These are phyloP conservation scores for Pluteus cervinus DNA, from an alignment of 768 basidiomycete species.

Conservation along the genomic window DNA sequence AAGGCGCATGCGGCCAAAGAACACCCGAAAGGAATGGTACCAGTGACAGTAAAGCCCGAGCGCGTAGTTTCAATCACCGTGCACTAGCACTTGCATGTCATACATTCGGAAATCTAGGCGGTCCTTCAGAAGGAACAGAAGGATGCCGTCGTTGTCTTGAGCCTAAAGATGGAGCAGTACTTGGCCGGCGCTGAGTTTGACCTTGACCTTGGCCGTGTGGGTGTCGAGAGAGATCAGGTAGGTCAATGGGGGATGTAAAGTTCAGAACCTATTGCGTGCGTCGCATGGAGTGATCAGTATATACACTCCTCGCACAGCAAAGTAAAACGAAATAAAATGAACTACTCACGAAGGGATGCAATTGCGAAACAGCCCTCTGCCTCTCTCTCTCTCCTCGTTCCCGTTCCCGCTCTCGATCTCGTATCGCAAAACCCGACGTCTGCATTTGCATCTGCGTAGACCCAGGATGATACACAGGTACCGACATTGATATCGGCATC, in stretches of 20 bases:
- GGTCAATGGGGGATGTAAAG: constrained; percentile 40
- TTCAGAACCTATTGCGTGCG: constrained; percentile 28
- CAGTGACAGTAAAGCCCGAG: too few species aligned
- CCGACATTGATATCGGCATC: constrained; percentile 24
- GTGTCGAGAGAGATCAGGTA: constrained; percentile 52
- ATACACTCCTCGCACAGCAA: constrained; percentile 4
- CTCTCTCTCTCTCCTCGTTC: constrained; percentile 13
- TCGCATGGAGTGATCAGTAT: too few species aligned
- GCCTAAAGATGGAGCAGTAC: too few species aligned
- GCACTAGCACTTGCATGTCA: too few species aligned
- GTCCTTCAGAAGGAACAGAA: too few species aligned
- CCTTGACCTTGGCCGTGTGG: constrained; percentile 61
- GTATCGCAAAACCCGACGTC: constrained; percentile 2
- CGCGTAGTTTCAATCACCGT: too few species aligned
- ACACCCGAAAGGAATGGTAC: too few species aligned
- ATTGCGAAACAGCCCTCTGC: constrained; percentile 15
- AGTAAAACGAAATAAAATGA: background rate
- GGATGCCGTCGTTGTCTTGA: too few species aligned
- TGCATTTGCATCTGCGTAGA: constrained; percentile 10
- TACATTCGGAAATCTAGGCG: too few species aligned
- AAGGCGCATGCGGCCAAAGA: too few species aligned
- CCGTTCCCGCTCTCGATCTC: constrained; percentile 4
- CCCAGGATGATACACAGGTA: constrained; percentile 21
- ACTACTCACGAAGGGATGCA: constrained; percentile 38
- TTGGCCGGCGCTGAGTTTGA: constrained; percentile 59